These are phyloP conservation scores for Penicillium parvum DNA, from an alignment of 495 filamentous ascomycete species.

Conservation along the genomic window DNA sequence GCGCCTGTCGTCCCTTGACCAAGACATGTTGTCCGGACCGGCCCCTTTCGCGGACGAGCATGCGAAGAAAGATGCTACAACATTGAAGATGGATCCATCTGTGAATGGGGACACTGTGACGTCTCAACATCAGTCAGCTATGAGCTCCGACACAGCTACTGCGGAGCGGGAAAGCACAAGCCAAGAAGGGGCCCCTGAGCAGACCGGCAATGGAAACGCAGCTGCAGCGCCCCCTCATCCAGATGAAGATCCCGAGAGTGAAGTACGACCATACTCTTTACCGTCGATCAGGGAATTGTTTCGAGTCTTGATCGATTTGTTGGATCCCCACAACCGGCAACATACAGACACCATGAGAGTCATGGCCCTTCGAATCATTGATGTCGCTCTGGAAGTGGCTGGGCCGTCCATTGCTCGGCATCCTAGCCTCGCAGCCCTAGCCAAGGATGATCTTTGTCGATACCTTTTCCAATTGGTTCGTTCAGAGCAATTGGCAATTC, in stretches of 20 bases:
- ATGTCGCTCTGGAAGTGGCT: constrained; percentile 94
- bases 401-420: constrained; percentile 94
- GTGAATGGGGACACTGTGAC: constrained; percentile 65
- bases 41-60: constrained; percentile 49
- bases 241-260: constrained; percentile 33
- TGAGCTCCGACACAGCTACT: constrained; percentile 39
- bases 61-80: constrained; percentile 48
- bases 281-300: constrained; percentile 93
- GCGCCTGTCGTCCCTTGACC: constrained; percentile 79
- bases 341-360: constrained; percentile 94
- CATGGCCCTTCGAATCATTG: constrained; percentile 95
- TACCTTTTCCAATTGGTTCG: constrained; percentile 96
- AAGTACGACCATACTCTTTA: constrained; percentile 84
- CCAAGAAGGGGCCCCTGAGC: constrained; percentile 33
- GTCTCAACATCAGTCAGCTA: constrained; percentile 42
- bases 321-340: constrained; percentile 87
- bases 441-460: constrained; percentile 89
- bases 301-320: constrained; percentile 86
- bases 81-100: constrained; percentile 82
- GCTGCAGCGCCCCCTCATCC: constrained; percentile 42
- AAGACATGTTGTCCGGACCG: constrained; percentile 58
- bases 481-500: constrained; percentile 89
- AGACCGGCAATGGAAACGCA: constrained; percentile 38
- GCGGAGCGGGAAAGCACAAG: constrained; percentile 34
- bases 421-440: constrained; percentile 79